phyloP scores from a whole-genome alignment of 2,329 filamentous ascomycete species.

The Ambrosiella beaveri region DNA sequence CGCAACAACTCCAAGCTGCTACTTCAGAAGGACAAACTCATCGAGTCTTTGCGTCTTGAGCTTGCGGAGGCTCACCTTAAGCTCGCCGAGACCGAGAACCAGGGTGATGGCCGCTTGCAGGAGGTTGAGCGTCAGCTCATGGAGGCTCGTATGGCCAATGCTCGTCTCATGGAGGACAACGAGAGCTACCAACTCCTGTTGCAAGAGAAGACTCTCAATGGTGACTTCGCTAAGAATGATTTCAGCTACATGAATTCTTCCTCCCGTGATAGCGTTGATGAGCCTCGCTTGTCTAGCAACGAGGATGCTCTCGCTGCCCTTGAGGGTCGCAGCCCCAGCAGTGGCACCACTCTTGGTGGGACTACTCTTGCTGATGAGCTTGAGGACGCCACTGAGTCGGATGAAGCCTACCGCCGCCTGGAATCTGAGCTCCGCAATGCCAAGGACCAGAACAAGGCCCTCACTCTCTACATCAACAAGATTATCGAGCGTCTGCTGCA shows the following conservation, averaged over 20 bases:
- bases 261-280: slow-evolving; percentile 7
- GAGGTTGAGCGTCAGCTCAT: slow-evolving; percentile 83
- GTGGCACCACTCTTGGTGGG: slow-evolving; percentile 15
- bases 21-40: slow-evolving; percentile 89
- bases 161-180: slow-evolving; percentile 92
- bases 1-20: slow-evolving; percentile 78
- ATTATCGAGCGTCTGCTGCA: slow-evolving; percentile 92
- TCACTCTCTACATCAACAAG: slow-evolving; percentile 96
- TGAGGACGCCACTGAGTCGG: slow-evolving; percentile 45
- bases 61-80: slow-evolving; percentile 92
- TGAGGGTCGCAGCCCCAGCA: slow-evolving; percentile 32
- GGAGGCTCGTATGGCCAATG: slow-evolving; percentile 89
- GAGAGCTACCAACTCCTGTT: slow-evolving; percentile 93
- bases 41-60: slow-evolving; percentile 80
- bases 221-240: slow-evolving; percentile 71
- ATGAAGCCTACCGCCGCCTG: slow-evolving; percentile 47
- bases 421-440: slow-evolving; percentile 63
- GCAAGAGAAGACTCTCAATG: slow-evolving; percentile 87
- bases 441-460: slow-evolving; percentile 90
- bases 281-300: slow-evolving; percentile 24
- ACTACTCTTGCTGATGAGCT: slow-evolving; percentile 77
- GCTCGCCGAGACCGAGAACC: slow-evolving; percentile 82
- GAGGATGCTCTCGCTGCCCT: slow-evolving; percentile 47
- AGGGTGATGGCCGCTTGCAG: slow-evolving; percentile 69
- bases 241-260: slow-evolving; percentile 42